phyloP scores from a whole-genome alignment of 257 asterid genomes.

The Rauvolfia tetraphylla region DNA sequence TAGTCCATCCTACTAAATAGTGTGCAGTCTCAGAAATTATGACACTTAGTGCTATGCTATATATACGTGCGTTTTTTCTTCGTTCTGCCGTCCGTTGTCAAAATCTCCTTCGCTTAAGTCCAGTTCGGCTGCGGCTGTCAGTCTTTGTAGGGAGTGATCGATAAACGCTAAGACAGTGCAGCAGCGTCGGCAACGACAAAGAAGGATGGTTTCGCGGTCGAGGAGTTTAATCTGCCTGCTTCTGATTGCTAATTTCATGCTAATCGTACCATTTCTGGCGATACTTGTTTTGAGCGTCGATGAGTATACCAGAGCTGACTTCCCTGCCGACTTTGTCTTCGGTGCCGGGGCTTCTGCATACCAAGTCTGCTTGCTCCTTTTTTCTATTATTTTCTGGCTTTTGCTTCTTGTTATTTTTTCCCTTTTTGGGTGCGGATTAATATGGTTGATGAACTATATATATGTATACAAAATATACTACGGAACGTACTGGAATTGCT shows the following conservation, averaged over 20 bases:
- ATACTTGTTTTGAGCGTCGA: neutral
- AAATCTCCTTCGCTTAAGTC: too few relatives aligned
- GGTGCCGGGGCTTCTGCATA: slow-evolving; percentile 26
- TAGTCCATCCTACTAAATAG: too few relatives aligned
- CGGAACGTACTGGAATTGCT: neutral
- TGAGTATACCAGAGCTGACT: slow-evolving; percentile 17
- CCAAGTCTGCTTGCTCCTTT: slow-evolving; percentile 8
- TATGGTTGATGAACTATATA: neutral
- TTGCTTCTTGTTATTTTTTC: neutral
- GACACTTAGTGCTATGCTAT: too few relatives aligned
- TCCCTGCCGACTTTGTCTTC: slow-evolving; percentile 23
- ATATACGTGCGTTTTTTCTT: neutral
- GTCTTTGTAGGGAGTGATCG: too few relatives aligned
- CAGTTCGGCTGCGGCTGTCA: too few relatives aligned
- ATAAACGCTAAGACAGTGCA: neutral
- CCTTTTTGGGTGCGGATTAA: too few relatives aligned
- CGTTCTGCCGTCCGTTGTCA: neutral
- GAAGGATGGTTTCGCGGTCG: neutral
- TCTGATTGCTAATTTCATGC: neutral
- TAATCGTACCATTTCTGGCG: neutral
- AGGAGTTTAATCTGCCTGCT: neutral
- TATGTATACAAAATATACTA: too few relatives aligned
- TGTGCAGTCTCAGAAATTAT: too few relatives aligned
- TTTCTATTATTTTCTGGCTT: neutral
- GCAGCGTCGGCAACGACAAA: neutral